These are phyloP conservation scores for Eucalyptus cloeziana DNA, from an alignment of 345 rosid species.

Conservation along the genomic window DNA sequence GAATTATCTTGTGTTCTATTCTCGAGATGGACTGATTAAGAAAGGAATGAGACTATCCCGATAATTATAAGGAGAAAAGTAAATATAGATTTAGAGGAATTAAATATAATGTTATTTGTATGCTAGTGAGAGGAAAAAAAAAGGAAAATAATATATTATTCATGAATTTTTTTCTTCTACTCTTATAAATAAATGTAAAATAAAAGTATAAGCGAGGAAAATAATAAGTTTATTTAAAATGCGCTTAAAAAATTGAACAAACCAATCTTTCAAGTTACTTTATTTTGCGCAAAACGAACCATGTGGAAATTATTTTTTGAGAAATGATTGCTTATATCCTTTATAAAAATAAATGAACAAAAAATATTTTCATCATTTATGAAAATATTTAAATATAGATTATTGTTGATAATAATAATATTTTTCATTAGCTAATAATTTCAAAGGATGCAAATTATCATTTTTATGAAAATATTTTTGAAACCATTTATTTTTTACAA, in stretches of 20 bases:
- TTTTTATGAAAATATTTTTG: neutral
- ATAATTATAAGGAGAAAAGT: neutral
- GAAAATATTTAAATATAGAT: too few relatives aligned
- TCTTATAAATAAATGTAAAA: too few relatives aligned
- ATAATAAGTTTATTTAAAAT: neutral
- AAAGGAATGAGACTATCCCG: neutral
- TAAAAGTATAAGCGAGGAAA: neutral
- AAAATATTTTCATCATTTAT: too few relatives aligned
- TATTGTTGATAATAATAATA: too few relatives aligned
- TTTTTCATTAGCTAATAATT: neutral
- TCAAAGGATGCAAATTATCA: accelerated
- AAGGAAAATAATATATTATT: too few relatives aligned
- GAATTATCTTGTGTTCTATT: too few relatives aligned
- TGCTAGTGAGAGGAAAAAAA: neutral
- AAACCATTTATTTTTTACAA: neutral
- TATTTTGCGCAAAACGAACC: accelerated
- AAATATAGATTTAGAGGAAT: too few relatives aligned
- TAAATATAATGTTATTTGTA: neutral
- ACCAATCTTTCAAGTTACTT: accelerated
- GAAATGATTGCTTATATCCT: accelerated
- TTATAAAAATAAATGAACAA: too few relatives aligned
- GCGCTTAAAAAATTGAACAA: neutral
- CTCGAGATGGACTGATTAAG: neutral
- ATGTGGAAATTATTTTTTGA: neutral
- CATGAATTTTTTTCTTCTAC: too few relatives aligned